phyloP scores from a whole-genome alignment of 176 grass and related monocot species.

The Triticum aestivum region IWGSC_CS_RefSeq_v2.1 NC_057808.1:557751737-557752236 shows the following conservation, averaged over 20 bases:
- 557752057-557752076: neutral
- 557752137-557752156: neutral
- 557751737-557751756: no score
- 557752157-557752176: slow-evolving; percentile 34
- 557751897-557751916: neutral
- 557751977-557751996: neutral
- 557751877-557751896: neutral
- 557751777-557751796: no score
- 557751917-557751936: neutral
- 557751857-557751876: no score
- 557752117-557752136: slow-evolving; percentile 17
- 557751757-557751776: no score
- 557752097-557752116: neutral
- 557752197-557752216: neutral
- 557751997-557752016: neutral
- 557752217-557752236: slow-evolving; percentile 4
- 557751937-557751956: neutral
- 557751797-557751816: no score
- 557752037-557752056: neutral
- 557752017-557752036: neutral
- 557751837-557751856: no score
- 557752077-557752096: neutral
- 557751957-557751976: neutral
- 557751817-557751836: no score
- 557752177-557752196: slow-evolving; percentile 19